Evolutionary conservation across 352 stramenopile species (phyloP).

Genomic region (Albugo candida): DNA sequence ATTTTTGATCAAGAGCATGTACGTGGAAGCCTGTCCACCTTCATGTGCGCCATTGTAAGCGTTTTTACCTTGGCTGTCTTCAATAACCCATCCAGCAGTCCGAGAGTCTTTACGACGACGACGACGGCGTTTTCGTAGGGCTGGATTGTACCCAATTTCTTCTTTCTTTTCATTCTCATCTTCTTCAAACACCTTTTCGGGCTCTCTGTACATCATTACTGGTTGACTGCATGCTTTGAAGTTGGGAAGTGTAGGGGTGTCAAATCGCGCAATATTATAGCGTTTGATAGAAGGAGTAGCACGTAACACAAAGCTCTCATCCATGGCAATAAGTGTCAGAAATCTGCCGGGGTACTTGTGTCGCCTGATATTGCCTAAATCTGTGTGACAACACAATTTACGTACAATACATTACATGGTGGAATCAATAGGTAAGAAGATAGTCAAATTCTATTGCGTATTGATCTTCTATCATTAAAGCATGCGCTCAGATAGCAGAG

Average conservation of each 20-base stretch:
- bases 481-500: too few species aligned
- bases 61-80: constrained; percentile 63
- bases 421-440: too few species aligned
- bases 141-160: constrained; percentile 45
- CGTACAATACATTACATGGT: too few species aligned
- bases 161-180: constrained; percentile 51
- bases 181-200: constrained; percentile 45
- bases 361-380: too few species aligned
- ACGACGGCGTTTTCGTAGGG: constrained; percentile 48
- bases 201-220: constrained; percentile 77
- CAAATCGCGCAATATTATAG: constrained; percentile 75
- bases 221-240: constrained; percentile 44
- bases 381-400: too few species aligned
- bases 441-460: too few species aligned
- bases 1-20: constrained; percentile 76
- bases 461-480: too few species aligned
- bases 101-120: constrained; percentile 56
- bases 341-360: too few species aligned
- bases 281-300: constrained; percentile 75
- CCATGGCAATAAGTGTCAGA: too few species aligned
- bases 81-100: constrained; percentile 66
- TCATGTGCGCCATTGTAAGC: constrained; percentile 71
- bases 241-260: constrained; percentile 36
- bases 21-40: constrained; percentile 63
- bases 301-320: constrained; percentile 55